Percentiles rank a stretch among this genome's conserved stretches.
Evolutionary conservation across 441 rosid species (phyloP).

Genomic region (Populus trichocarpa): DNA sequence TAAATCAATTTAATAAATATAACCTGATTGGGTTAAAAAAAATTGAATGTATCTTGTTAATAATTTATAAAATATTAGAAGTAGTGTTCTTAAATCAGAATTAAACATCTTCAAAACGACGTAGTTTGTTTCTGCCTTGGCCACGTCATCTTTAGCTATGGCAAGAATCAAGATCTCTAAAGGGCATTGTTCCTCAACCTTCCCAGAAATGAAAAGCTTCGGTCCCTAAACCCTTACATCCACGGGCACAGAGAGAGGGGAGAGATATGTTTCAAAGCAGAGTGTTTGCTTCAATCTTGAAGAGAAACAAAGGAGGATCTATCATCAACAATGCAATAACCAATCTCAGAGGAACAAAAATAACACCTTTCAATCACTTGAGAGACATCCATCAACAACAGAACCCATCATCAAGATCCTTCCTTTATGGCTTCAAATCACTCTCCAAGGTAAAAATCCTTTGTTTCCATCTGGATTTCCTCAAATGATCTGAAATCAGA

Average conservation of each 20-base stretch:
- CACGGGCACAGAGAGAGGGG: not conserved
- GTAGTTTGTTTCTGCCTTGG: too few relatives aligned
- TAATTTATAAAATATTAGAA: too few relatives aligned
- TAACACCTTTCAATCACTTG: not conserved
- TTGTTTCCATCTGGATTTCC: not conserved
- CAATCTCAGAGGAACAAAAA: slow-evolving; percentile 7
- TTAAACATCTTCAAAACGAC: too few relatives aligned
- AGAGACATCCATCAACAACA: slow-evolving; percentile 5
- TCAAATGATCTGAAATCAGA: not conserved
- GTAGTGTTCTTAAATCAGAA: too few relatives aligned
- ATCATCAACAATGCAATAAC: slow-evolving; percentile 1
- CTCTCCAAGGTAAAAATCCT: not conserved
- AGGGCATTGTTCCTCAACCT: too few relatives aligned
- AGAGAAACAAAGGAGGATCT: slow-evolving; percentile 17
- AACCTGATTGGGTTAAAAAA: too few relatives aligned
- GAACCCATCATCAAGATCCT: not conserved
- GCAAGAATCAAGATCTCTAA: too few relatives aligned
- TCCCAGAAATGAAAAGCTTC: not conserved
- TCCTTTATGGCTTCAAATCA: not conserved
- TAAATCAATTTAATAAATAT: too few relatives aligned
- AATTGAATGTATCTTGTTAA: too few relatives aligned
- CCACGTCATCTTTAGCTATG: too few relatives aligned
- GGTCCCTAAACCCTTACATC: slow-evolving; percentile 6
- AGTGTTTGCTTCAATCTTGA: slow-evolving; percentile 19
- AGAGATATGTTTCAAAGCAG: slow-evolving; percentile 22